phyloP scores from a whole-genome alignment of 257 asterid species.

The Nicotiana noctiflora region DNA sequence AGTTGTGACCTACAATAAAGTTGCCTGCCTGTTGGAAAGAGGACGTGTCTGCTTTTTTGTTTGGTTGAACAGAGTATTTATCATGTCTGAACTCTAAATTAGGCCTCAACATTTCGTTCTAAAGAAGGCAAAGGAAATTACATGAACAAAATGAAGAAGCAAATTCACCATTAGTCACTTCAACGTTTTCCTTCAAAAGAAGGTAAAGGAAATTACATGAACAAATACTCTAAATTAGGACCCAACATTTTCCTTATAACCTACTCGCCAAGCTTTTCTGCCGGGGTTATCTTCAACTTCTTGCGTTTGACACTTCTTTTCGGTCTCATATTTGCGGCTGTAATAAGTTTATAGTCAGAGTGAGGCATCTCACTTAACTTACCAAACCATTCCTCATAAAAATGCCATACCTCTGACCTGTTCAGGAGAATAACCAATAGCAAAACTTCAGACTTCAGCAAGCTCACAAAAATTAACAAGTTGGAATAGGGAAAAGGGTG shows the following conservation, averaged over 20 bases:
- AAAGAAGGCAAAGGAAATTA: not conserved
- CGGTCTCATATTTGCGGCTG: slow-evolving; percentile 74
- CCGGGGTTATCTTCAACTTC: slow-evolving; percentile 24
- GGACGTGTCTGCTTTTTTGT: not conserved
- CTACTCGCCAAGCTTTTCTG: not conserved
- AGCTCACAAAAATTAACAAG: not conserved
- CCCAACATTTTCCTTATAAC: not conserved
- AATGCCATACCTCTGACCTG: slow-evolving; percentile 80
- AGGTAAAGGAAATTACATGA: not conserved
- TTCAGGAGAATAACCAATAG: slow-evolving; percentile 1
- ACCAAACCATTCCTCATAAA: slow-evolving; percentile 75
- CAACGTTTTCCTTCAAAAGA: not conserved
- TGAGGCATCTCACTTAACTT: slow-evolving; percentile 53
- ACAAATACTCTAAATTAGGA: not conserved
- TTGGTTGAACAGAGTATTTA: not conserved
- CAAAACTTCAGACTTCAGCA: not conserved
- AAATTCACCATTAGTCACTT: not conserved
- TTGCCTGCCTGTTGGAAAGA: not conserved
- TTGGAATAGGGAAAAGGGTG: not conserved
- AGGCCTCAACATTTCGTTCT: not conserved
- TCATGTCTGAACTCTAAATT: not conserved
- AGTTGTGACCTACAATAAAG: not conserved
- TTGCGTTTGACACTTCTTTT: slow-evolving; percentile 18
- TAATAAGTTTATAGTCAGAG: slow-evolving; percentile 50
- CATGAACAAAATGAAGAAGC: not conserved